Evolutionary conservation across 2,329 filamentous ascomycete genomes (phyloP), one percentile per base, ranked within the genome.

Genomic region (Corniculantispora saksenae): DNA sequence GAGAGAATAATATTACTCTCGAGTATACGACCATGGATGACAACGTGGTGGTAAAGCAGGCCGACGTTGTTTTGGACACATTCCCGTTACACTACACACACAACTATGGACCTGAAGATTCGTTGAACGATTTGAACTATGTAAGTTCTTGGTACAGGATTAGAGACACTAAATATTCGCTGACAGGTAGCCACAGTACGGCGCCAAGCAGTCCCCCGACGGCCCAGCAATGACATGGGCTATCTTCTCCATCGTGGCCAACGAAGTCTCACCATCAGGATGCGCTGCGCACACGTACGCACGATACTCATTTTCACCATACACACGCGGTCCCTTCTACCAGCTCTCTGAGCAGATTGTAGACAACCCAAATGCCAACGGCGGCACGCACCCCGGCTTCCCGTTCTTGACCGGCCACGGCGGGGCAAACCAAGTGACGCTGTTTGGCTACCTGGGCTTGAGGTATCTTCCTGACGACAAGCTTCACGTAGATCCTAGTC

Each of bases 201-300:
- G 70, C 77, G 78, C 71, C 57, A 71, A 72, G n/a, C 71, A 72
- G 15, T 73, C 72, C 19, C 78, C 84, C 0, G 83, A 90, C 68
- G 89, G 90, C 0, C 90, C 89, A 0, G 89, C 86, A 8, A 92
- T 92, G 90, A 92, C 89, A 1, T 91, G 88, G 74, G 86, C 87
- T 15, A 87, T 90, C 17, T 91, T 90, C 74, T 86, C 86, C 66
- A 86, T 91, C 58, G 85, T 87, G 12, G 88, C 89, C 32, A 89
- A 88, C 66, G 81, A 86, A 61, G 81, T 91, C n/a, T 87, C 86
- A 1, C 83, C 84, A 0, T 89, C 87, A 1, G 89, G 89, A 4
- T 92, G 89, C 74, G 86, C 88, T 0, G 84, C 86, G 3, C 91
- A 86, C 72, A 91, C 89, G 0, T 91, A 91, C 71, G 82, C 86